Percentiles rank a stretch among this genome's conserved stretches.
Conservation (phyloP, 1,139 yeast species). For the Trichomonascaceae sp. region DNA sequence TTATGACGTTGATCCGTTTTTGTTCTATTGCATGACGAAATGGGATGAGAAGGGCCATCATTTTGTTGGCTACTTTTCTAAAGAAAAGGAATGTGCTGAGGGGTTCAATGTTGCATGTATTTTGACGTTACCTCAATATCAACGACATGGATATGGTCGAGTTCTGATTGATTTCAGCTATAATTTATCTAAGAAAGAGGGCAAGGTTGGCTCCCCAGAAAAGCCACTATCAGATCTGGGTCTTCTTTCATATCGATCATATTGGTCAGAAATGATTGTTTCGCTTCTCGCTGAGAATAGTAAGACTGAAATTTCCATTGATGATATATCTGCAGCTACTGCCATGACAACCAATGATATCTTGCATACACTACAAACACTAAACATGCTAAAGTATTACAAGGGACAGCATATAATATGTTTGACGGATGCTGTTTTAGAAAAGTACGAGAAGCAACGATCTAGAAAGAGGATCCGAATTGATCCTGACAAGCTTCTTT, state of each 20-base stretch:
- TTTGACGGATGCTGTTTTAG: slow-evolving; percentile 74
- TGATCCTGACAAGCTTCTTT: slow-evolving; percentile 62
- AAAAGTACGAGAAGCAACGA: slow-evolving; percentile 66
- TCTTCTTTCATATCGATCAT: slow-evolving; percentile 85
- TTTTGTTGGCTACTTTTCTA: slow-evolving; percentile 91
- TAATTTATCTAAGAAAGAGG: slow-evolving; percentile 79
- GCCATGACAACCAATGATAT: slow-evolving; percentile 97
- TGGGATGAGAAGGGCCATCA: slow-evolving; percentile 89
- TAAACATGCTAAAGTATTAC: slow-evolving; percentile 84
- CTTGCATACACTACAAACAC: slow-evolving; percentile 83
- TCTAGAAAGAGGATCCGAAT: slow-evolving; percentile 72
- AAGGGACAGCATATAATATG: slow-evolving; percentile 96
- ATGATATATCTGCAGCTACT: slow-evolving; percentile 78
- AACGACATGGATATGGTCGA: slow-evolving; percentile 90
- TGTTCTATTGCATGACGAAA: slow-evolving; percentile 91
- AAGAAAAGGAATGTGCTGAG: slow-evolving; percentile 93
- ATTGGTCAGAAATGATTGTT: slow-evolving; percentile 89
- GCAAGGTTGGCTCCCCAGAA: slow-evolving; percentile 93
- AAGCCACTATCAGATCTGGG: slow-evolving; percentile 96
- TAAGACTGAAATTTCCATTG: slow-evolving; percentile 73
- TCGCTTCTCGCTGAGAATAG: slow-evolving; percentile 62
- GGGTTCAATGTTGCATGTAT: slow-evolving; percentile 97
- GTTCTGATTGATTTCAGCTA: slow-evolving; percentile 88
- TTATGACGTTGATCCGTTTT: slow-evolving; percentile 95
- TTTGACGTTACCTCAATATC: slow-evolving; percentile 90